Conservation (phyloP, 2,329 filamentous ascomycete species). For the Emmonsiellopsis sp. region DNA sequence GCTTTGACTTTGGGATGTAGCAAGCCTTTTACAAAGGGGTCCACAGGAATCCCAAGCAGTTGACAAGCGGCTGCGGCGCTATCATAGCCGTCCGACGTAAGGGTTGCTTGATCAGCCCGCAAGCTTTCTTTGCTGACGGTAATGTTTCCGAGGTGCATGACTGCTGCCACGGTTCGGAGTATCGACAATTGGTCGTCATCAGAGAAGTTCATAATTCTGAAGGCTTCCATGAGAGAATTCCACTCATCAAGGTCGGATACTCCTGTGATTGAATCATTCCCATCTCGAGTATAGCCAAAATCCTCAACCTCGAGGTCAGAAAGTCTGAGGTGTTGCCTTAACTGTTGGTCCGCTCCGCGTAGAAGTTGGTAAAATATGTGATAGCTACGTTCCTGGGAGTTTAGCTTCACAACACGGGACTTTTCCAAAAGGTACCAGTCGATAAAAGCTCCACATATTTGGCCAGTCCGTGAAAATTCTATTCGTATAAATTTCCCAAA, state of each 20-base stretch:
- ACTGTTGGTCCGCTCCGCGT: slow-evolving; percentile 64
- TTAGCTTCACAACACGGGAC: slow-evolving; percentile 88
- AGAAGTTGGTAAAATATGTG: slow-evolving; percentile 96
- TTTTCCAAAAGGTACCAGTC: slow-evolving; percentile 98
- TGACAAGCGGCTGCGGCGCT: slow-evolving; percentile 72
- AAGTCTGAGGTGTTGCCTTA: slow-evolving; percentile 70
- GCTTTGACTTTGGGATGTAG: slow-evolving; percentile 92
- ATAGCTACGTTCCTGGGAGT: slow-evolving; percentile 84
- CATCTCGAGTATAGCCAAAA: slow-evolving; percentile 84
- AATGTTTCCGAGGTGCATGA: slow-evolving; percentile 90
- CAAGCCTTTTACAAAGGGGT: slow-evolving; percentile 79
- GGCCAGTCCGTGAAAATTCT: slow-evolving; percentile 77
- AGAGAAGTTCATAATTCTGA: slow-evolving; percentile 86
- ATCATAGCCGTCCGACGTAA: slow-evolving; percentile 64
- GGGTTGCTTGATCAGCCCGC: slow-evolving; percentile 78
- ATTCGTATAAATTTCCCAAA: slow-evolving; percentile 99
- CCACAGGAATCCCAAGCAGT: slow-evolving; percentile 73
- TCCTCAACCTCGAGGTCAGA: slow-evolving; percentile 68
- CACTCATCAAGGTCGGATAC: slow-evolving; percentile 89
- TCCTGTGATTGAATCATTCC: slow-evolving; percentile 83
- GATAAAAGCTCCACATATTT: slow-evolving; percentile 92
- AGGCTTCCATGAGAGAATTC: slow-evolving; percentile 82
- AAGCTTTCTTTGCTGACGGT: slow-evolving; percentile 83
- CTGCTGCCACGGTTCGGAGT: slow-evolving; percentile 77
- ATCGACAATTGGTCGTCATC: slow-evolving; percentile 76